Conservation (phyloP, 1,284 basidiomycete genomes). For the Gymnopus androsaceus region DNA sequence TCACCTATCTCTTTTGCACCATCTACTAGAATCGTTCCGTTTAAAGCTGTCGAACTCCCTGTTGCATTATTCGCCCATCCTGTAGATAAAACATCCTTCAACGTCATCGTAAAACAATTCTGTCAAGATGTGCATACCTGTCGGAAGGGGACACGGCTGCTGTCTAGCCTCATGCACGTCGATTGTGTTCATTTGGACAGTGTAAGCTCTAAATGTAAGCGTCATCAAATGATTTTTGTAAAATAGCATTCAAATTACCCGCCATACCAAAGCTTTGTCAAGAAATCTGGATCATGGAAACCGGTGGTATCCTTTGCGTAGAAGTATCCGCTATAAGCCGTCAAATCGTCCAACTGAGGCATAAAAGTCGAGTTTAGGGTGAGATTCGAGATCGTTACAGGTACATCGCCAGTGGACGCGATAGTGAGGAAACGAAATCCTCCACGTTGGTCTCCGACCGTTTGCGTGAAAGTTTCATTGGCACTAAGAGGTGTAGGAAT, state of each 20-base stretch:
- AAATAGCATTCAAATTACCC: too few relatives aligned
- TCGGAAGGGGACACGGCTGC: conserved; percentile 29
- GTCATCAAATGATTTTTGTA: too few relatives aligned
- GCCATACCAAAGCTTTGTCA: conserved; percentile 54
- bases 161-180: conserved; percentile 45
- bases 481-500: conserved; percentile 34
- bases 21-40: conserved; percentile 37
- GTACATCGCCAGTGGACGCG: conserved; percentile 37
- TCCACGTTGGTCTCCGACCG: conserved; percentile 43
- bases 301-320: conserved; percentile 39
- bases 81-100: not conserved
- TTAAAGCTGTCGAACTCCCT: conserved; percentile 33
- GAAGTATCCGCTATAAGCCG: conserved; percentile 53
- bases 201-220: too few relatives aligned
- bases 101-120: too few relatives aligned
- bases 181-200: conserved; percentile 53
- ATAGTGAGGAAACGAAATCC: conserved; percentile 54
- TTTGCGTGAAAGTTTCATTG: conserved; percentile 42
- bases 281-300: conserved; percentile 46
- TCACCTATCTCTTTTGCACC: conserved; percentile 39
- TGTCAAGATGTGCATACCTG: too few relatives aligned
- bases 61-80: conserved; percentile 36
- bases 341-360: conserved; percentile 46
- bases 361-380: conserved; percentile 48
- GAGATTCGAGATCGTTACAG: conserved; percentile 47